Conservation (phyloP, 768 basidiomycete species). For the Tulasnella sp. region DNA sequence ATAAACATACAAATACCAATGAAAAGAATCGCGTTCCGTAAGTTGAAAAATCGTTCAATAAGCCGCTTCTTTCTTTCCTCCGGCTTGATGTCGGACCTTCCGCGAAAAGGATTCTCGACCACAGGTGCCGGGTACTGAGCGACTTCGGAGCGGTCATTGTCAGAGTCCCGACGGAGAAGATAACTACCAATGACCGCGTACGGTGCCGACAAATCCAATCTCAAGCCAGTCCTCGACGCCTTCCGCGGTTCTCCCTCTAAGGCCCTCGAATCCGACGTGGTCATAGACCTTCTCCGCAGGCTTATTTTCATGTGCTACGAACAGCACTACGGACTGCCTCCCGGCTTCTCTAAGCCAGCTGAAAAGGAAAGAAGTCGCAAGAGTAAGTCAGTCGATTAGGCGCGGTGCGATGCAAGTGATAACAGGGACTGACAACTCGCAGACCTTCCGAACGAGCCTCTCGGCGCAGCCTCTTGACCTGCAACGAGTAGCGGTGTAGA, state of each 20-base stretch:
- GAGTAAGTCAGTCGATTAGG: not conserved
- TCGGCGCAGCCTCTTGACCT: constrained; percentile 47
- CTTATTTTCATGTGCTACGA: constrained; percentile 46
- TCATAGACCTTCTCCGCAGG: constrained; percentile 48
- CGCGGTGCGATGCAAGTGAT: not conserved
- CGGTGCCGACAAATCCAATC: constrained; percentile 42
- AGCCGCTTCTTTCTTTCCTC: not conserved
- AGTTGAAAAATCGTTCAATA: not conserved
- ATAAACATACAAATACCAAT: not conserved
- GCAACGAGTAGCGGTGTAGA: constrained; percentile 47
- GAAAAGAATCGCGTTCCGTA: not conserved
- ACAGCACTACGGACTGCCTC: constrained; percentile 47
- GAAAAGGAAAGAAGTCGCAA: constrained; percentile 8
- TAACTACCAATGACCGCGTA: constrained; percentile 54
- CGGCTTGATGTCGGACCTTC: not conserved
- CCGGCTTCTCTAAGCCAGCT: constrained; percentile 34
- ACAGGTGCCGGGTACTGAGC: not conserved
- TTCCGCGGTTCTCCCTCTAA: constrained; percentile 25
- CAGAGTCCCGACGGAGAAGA: not conserved
- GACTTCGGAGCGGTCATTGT: not conserved
- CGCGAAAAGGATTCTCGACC: not conserved
- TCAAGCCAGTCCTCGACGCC: constrained; percentile 48
- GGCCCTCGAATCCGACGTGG: constrained; percentile 54
- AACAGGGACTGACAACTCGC: constrained; percentile 14
- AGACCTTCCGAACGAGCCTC: constrained; percentile 40